Conservation (phyloP, 2,329 filamentous ascomycete species). For the Raffaelea arxii region DNA sequence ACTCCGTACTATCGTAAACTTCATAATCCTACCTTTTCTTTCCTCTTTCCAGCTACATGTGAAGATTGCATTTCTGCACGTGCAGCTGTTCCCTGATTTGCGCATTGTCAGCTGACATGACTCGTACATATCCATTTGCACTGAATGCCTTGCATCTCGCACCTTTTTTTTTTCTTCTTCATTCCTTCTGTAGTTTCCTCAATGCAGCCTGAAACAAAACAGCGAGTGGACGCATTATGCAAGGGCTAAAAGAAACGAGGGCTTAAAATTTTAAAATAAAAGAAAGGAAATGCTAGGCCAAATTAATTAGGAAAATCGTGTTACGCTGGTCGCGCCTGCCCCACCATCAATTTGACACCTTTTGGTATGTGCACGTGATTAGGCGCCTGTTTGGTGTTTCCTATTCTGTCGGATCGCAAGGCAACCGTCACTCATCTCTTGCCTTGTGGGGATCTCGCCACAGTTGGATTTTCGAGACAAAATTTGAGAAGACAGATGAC, state of each 20-base stretch:
- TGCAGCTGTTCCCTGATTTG: not conserved
- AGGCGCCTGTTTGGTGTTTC: conserved; percentile 8
- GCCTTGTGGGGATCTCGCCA: too few species aligned
- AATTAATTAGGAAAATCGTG: too few species aligned
- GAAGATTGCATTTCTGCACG: too few species aligned
- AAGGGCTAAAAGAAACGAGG: not conserved
- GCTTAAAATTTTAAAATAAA: not conserved
- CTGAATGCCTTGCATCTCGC: not conserved
- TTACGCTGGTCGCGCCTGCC: not conserved
- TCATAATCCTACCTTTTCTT: too few species aligned
- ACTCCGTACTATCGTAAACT: too few species aligned
- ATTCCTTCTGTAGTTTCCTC: not conserved
- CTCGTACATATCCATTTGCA: not conserved
- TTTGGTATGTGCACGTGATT: conserved; percentile 4
- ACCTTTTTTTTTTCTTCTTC: not conserved
- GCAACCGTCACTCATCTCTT: too few species aligned
- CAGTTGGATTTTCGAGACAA: too few species aligned
- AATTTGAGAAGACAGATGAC: too few species aligned
- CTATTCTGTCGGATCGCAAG: too few species aligned
- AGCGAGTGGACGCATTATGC: not conserved
- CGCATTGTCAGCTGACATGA: not conserved
- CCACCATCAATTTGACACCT: not conserved
- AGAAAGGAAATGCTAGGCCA: too few species aligned
- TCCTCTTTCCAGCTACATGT: too few species aligned
- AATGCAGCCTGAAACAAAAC: not conserved